These are phyloP conservation scores for Monilinia vaccinii-corymbosi DNA, from an alignment of 2,329 filamentous ascomycete genomes.

Conservation along the genomic window DNA sequence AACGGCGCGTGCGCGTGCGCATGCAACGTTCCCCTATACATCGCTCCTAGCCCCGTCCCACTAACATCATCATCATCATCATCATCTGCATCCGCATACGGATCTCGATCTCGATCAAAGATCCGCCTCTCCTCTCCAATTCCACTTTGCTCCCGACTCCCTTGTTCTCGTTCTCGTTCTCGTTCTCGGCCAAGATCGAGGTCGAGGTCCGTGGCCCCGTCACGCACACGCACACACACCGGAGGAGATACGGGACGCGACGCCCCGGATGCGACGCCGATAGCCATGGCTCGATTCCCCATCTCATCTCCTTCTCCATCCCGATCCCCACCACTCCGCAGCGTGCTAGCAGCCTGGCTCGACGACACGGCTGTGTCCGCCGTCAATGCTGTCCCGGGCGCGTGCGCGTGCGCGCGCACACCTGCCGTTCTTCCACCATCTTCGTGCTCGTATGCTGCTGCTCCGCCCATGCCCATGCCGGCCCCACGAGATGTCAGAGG, in stretches of 20 bases:
- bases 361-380: neutral
- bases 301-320: no score
- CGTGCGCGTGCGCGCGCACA: no score
- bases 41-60: neutral
- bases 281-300: neutral
- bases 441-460: neutral
- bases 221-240: no score
- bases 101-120: neutral
- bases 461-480: neutral
- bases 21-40: neutral
- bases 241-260: neutral
- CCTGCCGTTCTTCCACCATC: neutral
- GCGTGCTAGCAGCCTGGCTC: neutral
- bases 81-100: no score
- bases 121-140: neutral
- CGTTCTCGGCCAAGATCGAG: no score
- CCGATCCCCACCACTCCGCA: neutral
- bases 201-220: no score
- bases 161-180: no score
- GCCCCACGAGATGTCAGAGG: neutral
- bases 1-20: constrained; percentile 15
- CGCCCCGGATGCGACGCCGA: neutral
- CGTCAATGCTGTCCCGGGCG: constrained; percentile 2
- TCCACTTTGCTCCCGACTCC: no score
- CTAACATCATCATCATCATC: neutral